Conservation (phyloP, 306 rosid species). For the Cucumis cinereus region DNA sequence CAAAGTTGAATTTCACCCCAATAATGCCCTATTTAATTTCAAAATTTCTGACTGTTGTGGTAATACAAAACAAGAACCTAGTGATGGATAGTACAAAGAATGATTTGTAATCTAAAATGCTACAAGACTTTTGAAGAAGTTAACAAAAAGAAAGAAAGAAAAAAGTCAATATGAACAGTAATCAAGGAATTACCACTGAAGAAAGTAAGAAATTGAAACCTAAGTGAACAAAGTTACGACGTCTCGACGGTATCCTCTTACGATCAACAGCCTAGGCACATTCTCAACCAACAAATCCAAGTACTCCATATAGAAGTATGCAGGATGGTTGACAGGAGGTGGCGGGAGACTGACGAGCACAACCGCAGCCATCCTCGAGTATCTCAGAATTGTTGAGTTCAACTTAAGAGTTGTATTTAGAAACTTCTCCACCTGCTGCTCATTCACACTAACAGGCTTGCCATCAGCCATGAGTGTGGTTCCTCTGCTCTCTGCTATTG, state of each 20-base stretch:
- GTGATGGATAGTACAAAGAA: constrained; percentile 38
- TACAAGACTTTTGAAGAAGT: constrained; percentile 23
- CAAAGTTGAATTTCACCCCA: not conserved
- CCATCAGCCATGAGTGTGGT: constrained; percentile 79
- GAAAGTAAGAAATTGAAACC: constrained; percentile 8
- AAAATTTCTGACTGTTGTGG: constrained; percentile 3
- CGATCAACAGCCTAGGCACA: constrained; percentile 82
- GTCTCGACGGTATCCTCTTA: constrained; percentile 90
- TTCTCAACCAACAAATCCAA: constrained; percentile 98
- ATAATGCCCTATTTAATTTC: constrained; percentile 1
- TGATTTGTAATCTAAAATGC: constrained; percentile 31
- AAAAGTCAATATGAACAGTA: constrained; percentile 24
- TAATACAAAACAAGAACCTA: constrained; percentile 11
- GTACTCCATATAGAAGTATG: constrained; percentile 91
- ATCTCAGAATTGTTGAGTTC: constrained; percentile 68
- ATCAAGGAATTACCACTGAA: constrained; percentile 12
- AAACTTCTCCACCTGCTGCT: constrained; percentile 87
- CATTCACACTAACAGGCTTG: constrained; percentile 64
- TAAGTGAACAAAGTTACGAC: constrained; percentile 93
- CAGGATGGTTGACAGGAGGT: constrained; percentile 81
- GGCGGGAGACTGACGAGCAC: constrained; percentile 95
- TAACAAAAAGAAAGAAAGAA: not conserved
- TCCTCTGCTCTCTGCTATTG: constrained; percentile 37
- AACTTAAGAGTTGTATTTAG: constrained; percentile 79
- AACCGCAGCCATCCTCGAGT: constrained; percentile 98